Percentiles rank a stretch among this genome's conserved stretches.
phyloP scores from a whole-genome alignment of 1,284 basidiomycete genomes.

The Apiotrichum akiyoshidainum region DNA sequence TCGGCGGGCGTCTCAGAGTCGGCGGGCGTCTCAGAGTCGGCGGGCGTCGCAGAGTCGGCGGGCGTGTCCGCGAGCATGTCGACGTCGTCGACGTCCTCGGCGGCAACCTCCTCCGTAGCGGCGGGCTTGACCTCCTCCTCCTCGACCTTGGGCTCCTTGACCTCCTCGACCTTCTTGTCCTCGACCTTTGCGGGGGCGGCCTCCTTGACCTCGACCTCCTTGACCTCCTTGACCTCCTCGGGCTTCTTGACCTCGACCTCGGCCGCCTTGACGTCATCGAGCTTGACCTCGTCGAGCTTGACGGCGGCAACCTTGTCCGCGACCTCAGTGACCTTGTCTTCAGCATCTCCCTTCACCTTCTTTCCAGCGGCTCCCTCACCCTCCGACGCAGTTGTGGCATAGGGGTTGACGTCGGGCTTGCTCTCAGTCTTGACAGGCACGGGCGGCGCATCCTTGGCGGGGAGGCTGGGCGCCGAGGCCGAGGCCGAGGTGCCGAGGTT shows the following conservation, averaged over 20 bases:
- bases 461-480: not conserved
- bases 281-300: not conserved
- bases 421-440: not conserved
- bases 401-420: not conserved
- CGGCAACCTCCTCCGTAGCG: not conserved
- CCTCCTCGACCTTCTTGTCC: not conserved
- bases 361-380: not conserved
- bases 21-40: not conserved
- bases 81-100: not conserved
- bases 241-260: not conserved
- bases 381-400: not conserved
- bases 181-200: not conserved
- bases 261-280: not conserved
- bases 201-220: not conserved
- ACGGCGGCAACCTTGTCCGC: not conserved
- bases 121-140: not conserved
- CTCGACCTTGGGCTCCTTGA: not conserved
- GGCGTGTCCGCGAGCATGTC: not conserved
- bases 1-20: too few relatives aligned
- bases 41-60: not conserved
- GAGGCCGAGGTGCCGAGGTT: slow-evolving; percentile 4
- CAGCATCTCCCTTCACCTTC: not conserved
- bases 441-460: slow-evolving; percentile 8
- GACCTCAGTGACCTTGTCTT: slow-evolving; percentile 4
- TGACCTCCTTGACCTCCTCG: not conserved